Evolutionary conservation across 371 early-diverging fungal genomes (phyloP).

Genomic region (Mucor mucedo): DNA sequence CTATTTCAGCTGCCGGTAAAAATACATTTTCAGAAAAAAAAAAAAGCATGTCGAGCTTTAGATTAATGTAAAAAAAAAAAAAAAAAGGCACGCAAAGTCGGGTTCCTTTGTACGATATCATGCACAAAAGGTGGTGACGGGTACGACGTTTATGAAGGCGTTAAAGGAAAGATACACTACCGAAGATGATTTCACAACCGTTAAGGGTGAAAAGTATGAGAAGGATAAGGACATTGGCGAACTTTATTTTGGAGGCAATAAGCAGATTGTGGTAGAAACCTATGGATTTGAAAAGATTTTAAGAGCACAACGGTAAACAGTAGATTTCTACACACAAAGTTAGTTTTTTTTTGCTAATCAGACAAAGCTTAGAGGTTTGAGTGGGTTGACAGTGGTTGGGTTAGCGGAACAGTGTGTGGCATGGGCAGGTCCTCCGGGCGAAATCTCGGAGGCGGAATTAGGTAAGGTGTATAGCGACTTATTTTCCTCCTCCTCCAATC

Average conservation of each 20-base stretch:
- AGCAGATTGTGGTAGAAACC: constrained; percentile 70
- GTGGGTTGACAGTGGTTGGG: constrained; percentile 57
- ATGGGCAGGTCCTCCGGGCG: constrained; percentile 32
- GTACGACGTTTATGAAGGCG: constrained; percentile 57
- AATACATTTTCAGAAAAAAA: too few relatives aligned
- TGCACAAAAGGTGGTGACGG: constrained; percentile 58
- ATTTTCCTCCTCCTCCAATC: not conserved
- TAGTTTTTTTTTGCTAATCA: not conserved
- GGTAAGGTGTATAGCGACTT: constrained; percentile 19
- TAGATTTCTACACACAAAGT: not conserved
- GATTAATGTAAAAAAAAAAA: too few relatives aligned
- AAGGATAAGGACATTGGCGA: constrained; percentile 40
- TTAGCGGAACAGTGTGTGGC: constrained; percentile 51
- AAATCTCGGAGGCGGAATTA: constrained; percentile 27
- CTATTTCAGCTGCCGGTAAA: constrained; percentile 75
- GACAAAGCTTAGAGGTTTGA: constrained; percentile 39
- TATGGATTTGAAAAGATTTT: constrained; percentile 82
- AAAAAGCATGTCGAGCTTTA: too few relatives aligned
- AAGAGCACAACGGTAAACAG: constrained; percentile 52
- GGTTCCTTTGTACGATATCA: constrained; percentile 79
- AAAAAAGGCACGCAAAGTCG: constrained; percentile 41
- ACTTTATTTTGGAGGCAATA: constrained; percentile 54
- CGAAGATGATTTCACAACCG: constrained; percentile 10
- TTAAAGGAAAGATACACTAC: constrained; percentile 62
- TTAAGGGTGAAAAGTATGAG: constrained; percentile 24